phyloP scores from a whole-genome alignment of 2,329 filamentous ascomycete species.

The Colletotrichum paranaense region DNA sequence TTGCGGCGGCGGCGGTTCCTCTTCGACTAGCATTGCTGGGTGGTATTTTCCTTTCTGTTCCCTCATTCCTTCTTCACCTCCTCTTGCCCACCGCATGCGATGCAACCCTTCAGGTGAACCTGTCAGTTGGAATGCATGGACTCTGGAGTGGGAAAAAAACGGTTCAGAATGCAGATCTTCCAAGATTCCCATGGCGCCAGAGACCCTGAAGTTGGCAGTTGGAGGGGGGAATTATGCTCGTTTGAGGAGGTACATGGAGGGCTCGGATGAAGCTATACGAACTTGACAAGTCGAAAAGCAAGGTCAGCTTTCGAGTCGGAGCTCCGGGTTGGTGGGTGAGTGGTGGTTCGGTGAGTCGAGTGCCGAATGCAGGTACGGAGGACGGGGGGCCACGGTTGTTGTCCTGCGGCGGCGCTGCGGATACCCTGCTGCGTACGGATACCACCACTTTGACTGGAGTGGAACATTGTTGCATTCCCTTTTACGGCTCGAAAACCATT shows the following conservation, averaged over 20 bases:
- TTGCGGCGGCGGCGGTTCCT: too few species aligned
- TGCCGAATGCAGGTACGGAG: slow-evolving; percentile 33
- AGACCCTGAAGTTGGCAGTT: slow-evolving; percentile 32
- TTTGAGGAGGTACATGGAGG: neutral
- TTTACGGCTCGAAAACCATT: slow-evolving; percentile 7
- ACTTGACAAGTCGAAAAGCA: neutral
- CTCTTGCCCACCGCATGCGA: slow-evolving; percentile 5
- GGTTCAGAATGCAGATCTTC: slow-evolving; percentile 32
- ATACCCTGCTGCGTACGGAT: neutral
- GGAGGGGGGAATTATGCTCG: neutral
- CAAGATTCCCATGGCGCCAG: slow-evolving; percentile 27
- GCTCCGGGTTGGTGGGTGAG: neutral
- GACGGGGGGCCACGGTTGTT: neutral
- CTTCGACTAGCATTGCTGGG: neutral
- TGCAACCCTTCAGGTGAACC: slow-evolving; percentile 35
- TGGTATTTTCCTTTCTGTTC: neutral
- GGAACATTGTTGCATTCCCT: neutral
- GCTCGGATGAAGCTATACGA: slow-evolving; percentile 22
- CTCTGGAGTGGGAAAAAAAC: neutral
- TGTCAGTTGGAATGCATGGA: slow-evolving; percentile 20
- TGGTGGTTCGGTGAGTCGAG: slow-evolving; percentile 2
- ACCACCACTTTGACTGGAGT: neutral
- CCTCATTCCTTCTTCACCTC: neutral
- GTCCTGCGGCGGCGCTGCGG: neutral
- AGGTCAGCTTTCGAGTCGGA: neutral